phyloP scores from a whole-genome alignment of 208 protist genomes.

The Trypanosoma theileri region DNA sequence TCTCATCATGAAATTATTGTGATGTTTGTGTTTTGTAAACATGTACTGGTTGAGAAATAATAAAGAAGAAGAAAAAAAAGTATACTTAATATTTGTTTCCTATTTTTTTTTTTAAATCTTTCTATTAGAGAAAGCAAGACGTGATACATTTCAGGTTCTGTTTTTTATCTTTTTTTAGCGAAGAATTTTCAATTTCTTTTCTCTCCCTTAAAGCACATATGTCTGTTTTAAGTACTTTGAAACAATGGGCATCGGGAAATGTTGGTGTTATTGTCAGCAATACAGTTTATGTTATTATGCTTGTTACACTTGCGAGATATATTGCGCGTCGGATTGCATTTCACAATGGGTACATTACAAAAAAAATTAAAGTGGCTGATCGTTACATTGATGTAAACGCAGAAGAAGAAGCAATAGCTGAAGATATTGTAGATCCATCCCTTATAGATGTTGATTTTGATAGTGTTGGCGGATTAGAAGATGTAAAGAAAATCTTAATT shows the following conservation, averaged over 20 bases:
- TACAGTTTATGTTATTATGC: slow-evolving; percentile 73
- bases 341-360: slow-evolving; percentile 37
- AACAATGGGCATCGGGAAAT: background rate
- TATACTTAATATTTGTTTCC: slow-evolving; percentile 25
- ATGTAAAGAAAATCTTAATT: slow-evolving; percentile 69
- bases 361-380: slow-evolving; percentile 46
- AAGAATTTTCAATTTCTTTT: slow-evolving; percentile 17
- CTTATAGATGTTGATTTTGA: slow-evolving; percentile 63
- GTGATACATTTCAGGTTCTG: slow-evolving; percentile 14
- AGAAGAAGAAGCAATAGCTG: slow-evolving; percentile 68
- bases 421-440: slow-evolving; percentile 65
- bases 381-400: slow-evolving; percentile 44
- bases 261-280: background rate
- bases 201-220: background rate
- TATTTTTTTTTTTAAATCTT: slow-evolving; percentile 32
- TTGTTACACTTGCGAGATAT: slow-evolving; percentile 62
- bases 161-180: slow-evolving; percentile 19
- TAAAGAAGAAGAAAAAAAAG: no score
- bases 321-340: slow-evolving; percentile 52
- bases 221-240: background rate
- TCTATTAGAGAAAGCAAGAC: slow-evolving; percentile 40
- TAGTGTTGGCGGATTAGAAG: slow-evolving; percentile 74
- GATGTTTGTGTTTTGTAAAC: no score
- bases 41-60: no score
- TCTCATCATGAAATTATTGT: no score